Evolutionary conservation across 257 asterid genomes (phyloP), one percentile per base, ranked within the genome.

Genomic region (Rauvolfia tetraphylla): DNA sequence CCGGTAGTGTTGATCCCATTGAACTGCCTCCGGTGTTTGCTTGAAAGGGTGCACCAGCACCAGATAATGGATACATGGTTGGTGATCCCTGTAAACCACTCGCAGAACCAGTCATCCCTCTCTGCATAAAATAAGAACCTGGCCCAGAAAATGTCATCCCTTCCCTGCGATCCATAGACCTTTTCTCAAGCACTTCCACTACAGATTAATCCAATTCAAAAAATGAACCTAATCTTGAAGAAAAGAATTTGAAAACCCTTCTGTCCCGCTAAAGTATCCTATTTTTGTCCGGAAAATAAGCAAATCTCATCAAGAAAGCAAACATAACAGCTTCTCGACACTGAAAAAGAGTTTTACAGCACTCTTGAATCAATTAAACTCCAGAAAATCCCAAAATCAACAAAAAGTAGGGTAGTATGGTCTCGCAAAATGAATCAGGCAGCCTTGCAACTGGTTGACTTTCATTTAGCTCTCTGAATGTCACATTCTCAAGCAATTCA

Each of bases 121-220:
- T 76, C 73, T 89, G 90, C 69, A 77, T 61, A 69, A 85, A 86
- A 73, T 83, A 90, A 75, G 92, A 71, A 73, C 79, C 68, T 9
- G 91, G 85, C 61, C 89, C 87, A n/a, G 82, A 83, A 74, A 76
- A 73, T 7, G 72, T 20, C 79, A 86, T 83, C 48, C 82, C 83
- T 49, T 88, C 88, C 81, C 87, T 86, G 80, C 75, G 82, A 83
- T 87, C 90, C 91, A 87, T 89, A 75, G 83, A 83, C 79, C 79
- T 62, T 71, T 74, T 78, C 36, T 56, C 39, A 29, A 36, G 23
- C 25, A n/a, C 53, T 75, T 51, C 67, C 53, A 56, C 69, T 39
- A 22, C 58, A 33, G 75, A 73, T 56, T 74, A 13, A 20, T 44
- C 73, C 59, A 75, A 48, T 58, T 59, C 53, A 46, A 57, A 66